Conservation (phyloP, 1,284 basidiomycete species). For the Coniferiporia weirii region DNA sequence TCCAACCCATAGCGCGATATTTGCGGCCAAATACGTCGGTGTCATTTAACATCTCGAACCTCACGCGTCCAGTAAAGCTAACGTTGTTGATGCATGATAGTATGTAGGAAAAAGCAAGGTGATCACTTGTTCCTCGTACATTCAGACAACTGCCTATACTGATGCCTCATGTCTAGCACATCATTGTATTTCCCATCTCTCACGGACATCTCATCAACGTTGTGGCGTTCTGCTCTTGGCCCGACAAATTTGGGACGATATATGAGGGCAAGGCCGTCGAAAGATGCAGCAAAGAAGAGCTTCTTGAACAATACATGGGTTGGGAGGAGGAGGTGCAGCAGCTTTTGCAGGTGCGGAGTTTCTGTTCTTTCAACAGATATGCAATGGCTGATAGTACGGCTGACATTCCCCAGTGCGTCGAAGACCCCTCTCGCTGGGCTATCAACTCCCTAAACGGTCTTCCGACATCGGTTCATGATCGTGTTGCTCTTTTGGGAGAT, state of each 20-base stretch:
- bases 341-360: constrained; percentile 10
- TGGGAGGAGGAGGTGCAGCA: constrained; percentile 18
- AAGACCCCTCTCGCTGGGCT: constrained; percentile 18
- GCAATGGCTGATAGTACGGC: not conserved
- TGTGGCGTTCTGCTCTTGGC: constrained; percentile 12
- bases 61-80: not conserved
- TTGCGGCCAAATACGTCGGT: not conserved
- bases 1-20: constrained; percentile 31
- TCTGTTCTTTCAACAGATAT: not conserved
- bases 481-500: constrained; percentile 19
- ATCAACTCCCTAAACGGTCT: constrained; percentile 13
- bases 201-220: constrained; percentile 13
- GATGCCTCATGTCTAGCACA: constrained; percentile 1
- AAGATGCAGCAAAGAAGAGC: not conserved
- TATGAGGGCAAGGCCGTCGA: constrained; percentile 4
- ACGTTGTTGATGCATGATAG: constrained; percentile 24
- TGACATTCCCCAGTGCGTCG: constrained; percentile 11
- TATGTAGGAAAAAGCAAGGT: constrained; percentile 40
- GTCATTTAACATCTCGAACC: not conserved
- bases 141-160: constrained; percentile 1
- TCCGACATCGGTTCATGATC: constrained; percentile 8
- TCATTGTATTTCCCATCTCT: constrained; percentile 14
- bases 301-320: constrained; percentile 9
- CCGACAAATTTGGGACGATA: constrained; percentile 8
- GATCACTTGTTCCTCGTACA: not conserved